Base-by-base conservation (phyloP, 2,329 filamentous ascomycete genomes). In the Pseudonectria buxi region DNA sequence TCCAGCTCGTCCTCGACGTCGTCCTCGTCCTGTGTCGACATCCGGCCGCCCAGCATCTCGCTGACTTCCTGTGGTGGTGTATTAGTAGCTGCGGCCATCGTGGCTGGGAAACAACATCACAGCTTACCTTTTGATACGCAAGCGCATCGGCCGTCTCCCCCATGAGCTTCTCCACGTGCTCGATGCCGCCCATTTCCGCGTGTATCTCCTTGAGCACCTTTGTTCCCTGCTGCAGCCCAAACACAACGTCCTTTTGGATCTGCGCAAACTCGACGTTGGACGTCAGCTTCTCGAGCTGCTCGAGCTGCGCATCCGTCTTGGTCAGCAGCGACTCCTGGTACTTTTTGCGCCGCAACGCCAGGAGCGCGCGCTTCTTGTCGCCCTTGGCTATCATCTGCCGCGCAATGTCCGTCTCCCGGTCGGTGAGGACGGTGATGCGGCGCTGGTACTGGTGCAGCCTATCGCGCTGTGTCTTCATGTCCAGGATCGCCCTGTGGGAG, bases 391-490 rank as follows among this genome's bases (percentile, higher is more conserved):
- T 74, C 65, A 94, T 89, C 67, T 86, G 75, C 48, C 78, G 80
- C 14, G 92, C 90, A 39, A 95, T 83, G 30, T 81, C 83, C 32
- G 84, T 95, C 66, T 98, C 90, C 47, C 83, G 83, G 56, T 82
- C 76, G 6, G 90, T 95, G 26, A 98, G 78, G 33, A 86, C 72
- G 25, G 81, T 83, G 57, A 98, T 92, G 54, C 86, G 84, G 55
- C 84, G 83, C 64, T 95, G 90, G 68, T 96, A 96, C 61, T 94
- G 88, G 56, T 94, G 89, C 4, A 98, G 81, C 63, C 88, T 94
- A 71, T 98, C 92, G 62, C 92, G 89, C 68, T 96, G 90, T 64
- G 80, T 87, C 69, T 96, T 96, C 68, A 96, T 84, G 66, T 96
- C 89, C 55, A 96, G 83, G 64, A 96, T 95, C 41, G 90, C 90